Percentiles rank a stretch among this genome's conserved stretches.
Evolutionary conservation across 495 filamentous ascomycete species (phyloP).

Genomic region (Neurospora discreta): DNA sequence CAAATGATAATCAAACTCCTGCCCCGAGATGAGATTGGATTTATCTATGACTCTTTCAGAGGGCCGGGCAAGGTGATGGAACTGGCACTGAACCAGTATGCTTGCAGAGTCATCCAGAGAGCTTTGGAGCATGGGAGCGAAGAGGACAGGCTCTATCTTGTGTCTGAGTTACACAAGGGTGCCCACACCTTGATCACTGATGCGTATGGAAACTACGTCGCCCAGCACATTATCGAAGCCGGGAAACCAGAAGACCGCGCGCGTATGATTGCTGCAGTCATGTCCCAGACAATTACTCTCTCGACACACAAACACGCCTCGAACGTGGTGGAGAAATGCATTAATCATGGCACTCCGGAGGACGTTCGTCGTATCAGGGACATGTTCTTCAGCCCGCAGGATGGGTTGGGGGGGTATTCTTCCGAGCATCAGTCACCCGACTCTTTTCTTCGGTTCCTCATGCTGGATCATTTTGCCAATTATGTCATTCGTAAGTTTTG

Average conservation of each 20-base stretch:
- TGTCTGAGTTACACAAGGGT: slow-evolving; percentile 69
- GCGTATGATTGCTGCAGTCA: slow-evolving; percentile 63
- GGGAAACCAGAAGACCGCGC: slow-evolving; percentile 66
- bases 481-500: slow-evolving; percentile 91
- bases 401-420: slow-evolving; percentile 29
- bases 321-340: slow-evolving; percentile 95
- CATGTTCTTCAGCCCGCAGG: slow-evolving; percentile 46
- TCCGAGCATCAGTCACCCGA: slow-evolving; percentile 25
- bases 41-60: slow-evolving; percentile 78
- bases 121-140: slow-evolving; percentile 80
- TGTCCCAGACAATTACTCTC: slow-evolving; percentile 54
- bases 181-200: slow-evolving; percentile 66
- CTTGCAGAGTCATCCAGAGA: slow-evolving; percentile 87
- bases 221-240: slow-evolving; percentile 82
- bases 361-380: slow-evolving; percentile 63
- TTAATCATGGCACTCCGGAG: slow-evolving; percentile 57
- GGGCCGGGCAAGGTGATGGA: slow-evolving; percentile 54
- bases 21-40: slow-evolving; percentile 68
- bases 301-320: slow-evolving; percentile 96
- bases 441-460: slow-evolving; percentile 58
- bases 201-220: slow-evolving; percentile 94
- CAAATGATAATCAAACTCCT: slow-evolving; percentile 91
- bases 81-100: slow-evolving; percentile 73
- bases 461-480: slow-evolving; percentile 90
- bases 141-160: slow-evolving; percentile 54